Evolutionary conservation across 169 alveolate species (phyloP), one percentile per base, ranked within the genome.

Genomic region (Theileria parva): DNA sequence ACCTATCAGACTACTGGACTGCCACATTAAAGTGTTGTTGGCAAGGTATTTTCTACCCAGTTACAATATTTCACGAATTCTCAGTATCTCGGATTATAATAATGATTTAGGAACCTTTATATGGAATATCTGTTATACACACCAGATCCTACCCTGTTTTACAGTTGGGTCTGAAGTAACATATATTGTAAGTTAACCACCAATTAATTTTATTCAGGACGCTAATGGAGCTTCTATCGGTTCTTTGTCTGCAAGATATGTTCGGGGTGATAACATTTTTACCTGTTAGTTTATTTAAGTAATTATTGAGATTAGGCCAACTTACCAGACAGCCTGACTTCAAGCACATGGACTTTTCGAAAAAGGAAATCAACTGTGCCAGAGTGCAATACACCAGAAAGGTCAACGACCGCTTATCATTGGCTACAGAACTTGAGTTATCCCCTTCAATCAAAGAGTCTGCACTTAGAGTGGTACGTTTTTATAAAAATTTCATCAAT

Each of bases 141-240:
- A 93, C 63, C 91, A 92, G 77, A 73, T 95, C 27, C 77, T 94
- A 13, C 93, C 91, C 23, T 83, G 81, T 55, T 85, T 95, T 48
- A 95, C 94, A 63, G 86, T 94, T 21, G 98, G 98, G 17, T 96
- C 95, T 19, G 98, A 95, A 68, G 77, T 95, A 67, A 95, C 97
- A 5, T 94, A 92, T 80, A 92, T 95, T 57, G 88, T 77, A 44
- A 39, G 86, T 77, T 12, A 7, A n/a, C 30, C 8, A 6, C 4
- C 12, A 8, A 0, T 3, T 68, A 15, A 0, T 8, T 8, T 12
- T 11, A 8, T 68, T 21, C 11, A 77, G 86, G 80, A 94, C 19
- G 94, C 96, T 1, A 95, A 94, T 74, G 93, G 95, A 44, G 86
- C 96, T 19, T 95, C 97, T 59, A 95, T 95, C 65, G 93, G 95